Conservation (phyloP, 2,329 filamentous ascomycete genomes). For the Talaromyces rugulosus region DNA sequence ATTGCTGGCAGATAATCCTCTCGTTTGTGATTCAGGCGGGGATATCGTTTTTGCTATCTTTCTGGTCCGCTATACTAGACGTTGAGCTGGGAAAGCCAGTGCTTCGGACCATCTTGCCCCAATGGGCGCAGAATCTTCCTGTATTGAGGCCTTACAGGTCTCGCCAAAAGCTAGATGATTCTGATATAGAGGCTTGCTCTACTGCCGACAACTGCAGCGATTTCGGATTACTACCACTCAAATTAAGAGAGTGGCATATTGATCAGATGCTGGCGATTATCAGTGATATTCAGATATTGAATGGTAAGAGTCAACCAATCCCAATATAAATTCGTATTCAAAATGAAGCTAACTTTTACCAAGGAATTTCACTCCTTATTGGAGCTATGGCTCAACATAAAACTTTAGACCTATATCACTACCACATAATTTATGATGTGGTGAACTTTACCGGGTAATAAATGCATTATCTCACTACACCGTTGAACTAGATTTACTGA, state of each 20-base stretch:
- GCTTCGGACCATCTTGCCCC: no score
- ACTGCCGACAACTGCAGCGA: not conserved
- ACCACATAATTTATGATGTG: slow-evolving; percentile 1
- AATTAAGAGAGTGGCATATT: not conserved
- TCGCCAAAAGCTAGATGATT: no score
- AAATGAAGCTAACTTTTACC: not conserved
- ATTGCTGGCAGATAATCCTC: not conserved
- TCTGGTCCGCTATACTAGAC: not conserved
- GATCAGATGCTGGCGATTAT: not conserved
- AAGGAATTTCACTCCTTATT: slow-evolving; percentile 2
- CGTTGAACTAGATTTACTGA: not conserved
- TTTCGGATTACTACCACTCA: not conserved
- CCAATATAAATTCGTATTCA: no score
- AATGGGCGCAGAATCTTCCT: no score
- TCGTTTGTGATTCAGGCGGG: slow-evolving; percentile 5
- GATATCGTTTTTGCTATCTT: not conserved
- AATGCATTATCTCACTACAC: no score
- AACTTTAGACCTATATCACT: slow-evolving; percentile 2
- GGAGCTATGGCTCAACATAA: not conserved
- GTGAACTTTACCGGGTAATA: not conserved
- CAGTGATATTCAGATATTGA: slow-evolving; percentile 1
- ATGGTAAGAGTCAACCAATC: not conserved
- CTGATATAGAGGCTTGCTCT: no score
- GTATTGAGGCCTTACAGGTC: no score
- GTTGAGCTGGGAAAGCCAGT: not conserved